Evolutionary conservation across 2,329 filamentous ascomycete species (phyloP).

Genomic region (Periconia sp.): DNA sequence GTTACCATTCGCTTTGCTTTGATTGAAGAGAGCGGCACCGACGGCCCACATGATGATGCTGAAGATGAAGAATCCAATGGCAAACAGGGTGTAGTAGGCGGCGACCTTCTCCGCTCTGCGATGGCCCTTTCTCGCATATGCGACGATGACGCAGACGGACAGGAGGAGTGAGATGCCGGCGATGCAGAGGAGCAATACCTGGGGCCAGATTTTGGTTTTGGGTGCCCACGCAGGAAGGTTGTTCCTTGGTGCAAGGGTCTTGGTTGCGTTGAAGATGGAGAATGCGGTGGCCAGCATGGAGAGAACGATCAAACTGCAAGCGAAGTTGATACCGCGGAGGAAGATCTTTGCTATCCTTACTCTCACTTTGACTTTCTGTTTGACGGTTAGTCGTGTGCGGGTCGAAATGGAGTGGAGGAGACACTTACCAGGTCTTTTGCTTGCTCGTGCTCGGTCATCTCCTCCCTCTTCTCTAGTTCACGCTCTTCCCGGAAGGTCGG

Average conservation of each 20-base stretch:
- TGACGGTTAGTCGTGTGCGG: slow-evolving; percentile 39
- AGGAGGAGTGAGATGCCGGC: slow-evolving; percentile 78
- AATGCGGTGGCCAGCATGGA: slow-evolving; percentile 88
- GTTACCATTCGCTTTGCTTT: slow-evolving; percentile 69
- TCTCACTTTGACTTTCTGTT: slow-evolving; percentile 87
- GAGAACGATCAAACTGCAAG: slow-evolving; percentile 92
- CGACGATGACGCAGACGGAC: slow-evolving; percentile 77
- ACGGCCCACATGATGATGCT: slow-evolving; percentile 91
- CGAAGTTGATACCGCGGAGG: slow-evolving; percentile 94
- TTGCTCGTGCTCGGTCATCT: slow-evolving; percentile 80
- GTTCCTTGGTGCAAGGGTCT: slow-evolving; percentile 71
- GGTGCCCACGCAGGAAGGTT: slow-evolving; percentile 81
- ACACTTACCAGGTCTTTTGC: slow-evolving; percentile 78
- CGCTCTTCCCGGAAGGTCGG: slow-evolving; percentile 91
- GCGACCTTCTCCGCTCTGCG: slow-evolving; percentile 86
- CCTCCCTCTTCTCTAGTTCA: slow-evolving; percentile 80
- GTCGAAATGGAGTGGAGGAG: background rate
- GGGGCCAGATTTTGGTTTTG: slow-evolving; percentile 82
- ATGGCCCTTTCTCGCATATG: slow-evolving; percentile 88
- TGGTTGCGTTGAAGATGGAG: slow-evolving; percentile 89
- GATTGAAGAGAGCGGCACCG: slow-evolving; percentile 81
- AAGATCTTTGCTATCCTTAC: slow-evolving; percentile 93
- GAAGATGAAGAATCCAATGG: slow-evolving; percentile 90
- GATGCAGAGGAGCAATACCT: slow-evolving; percentile 78
- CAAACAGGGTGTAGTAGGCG: slow-evolving; percentile 94